phyloP scores from a whole-genome alignment of 306 rosid species.

The Ammopiptanthus mongolicus region DNA sequence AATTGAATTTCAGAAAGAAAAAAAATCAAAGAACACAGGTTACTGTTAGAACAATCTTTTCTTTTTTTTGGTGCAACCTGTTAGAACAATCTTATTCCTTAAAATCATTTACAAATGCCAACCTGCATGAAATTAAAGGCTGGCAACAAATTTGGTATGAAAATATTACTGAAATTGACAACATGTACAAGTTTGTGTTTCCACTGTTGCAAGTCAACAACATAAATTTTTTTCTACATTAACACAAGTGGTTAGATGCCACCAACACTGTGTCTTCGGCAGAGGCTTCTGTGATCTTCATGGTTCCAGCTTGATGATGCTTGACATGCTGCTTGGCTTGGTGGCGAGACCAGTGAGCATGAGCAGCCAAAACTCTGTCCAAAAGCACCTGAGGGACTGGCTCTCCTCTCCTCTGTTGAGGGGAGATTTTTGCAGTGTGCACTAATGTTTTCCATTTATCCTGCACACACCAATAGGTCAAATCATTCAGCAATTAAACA shows the following conservation, averaged over 20 bases:
- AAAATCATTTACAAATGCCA: slow-evolving; percentile 75
- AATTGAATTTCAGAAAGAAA: neutral
- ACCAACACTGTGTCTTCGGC: slow-evolving; percentile 30
- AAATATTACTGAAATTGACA: slow-evolving; percentile 58
- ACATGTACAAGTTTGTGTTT: slow-evolving; percentile 57
- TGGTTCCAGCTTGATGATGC: slow-evolving; percentile 39
- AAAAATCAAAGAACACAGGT: slow-evolving; percentile 25
- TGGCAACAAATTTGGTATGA: slow-evolving; percentile 57
- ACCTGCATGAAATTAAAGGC: slow-evolving; percentile 31
- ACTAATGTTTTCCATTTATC: slow-evolving; percentile 98
- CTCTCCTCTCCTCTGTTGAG: slow-evolving; percentile 94
- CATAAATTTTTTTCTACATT: slow-evolving; percentile 42
- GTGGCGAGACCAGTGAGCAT: slow-evolving; percentile 77
- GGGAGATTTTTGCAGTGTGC: slow-evolving; percentile 83
- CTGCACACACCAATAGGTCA: slow-evolving; percentile 31
- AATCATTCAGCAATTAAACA: neutral
- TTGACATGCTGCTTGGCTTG: slow-evolving; percentile 67
- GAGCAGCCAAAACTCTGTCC: slow-evolving; percentile 82
- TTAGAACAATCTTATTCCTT: slow-evolving; percentile 53
- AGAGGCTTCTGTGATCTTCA: slow-evolving; percentile 35
- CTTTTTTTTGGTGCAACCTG: too few relatives aligned
- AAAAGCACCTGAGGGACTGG: slow-evolving; percentile 86
- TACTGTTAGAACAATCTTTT: slow-evolving; percentile 46
- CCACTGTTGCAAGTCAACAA: slow-evolving; percentile 37
- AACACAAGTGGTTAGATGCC: slow-evolving; percentile 33